Percentiles rank a stretch among this genome's conserved stretches.
Evolutionary conservation across 768 basidiomycete species (phyloP).

Genomic region (Fistulinella prunicolor): DNA sequence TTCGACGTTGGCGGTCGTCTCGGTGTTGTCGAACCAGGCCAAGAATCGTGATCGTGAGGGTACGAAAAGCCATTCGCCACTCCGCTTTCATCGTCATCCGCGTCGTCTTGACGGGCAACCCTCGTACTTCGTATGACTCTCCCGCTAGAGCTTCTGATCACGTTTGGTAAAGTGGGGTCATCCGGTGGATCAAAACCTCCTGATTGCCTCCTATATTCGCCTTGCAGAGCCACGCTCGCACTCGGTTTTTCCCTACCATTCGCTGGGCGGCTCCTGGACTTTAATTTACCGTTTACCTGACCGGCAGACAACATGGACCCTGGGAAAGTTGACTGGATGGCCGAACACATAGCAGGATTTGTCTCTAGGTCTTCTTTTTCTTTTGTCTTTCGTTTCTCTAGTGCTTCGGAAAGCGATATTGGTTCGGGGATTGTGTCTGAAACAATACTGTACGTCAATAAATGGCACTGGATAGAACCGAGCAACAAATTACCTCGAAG

Average conservation of each 20-base stretch:
- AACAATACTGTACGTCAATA: conserved; percentile 4
- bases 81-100: conserved; percentile 21
- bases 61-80: conserved; percentile 23
- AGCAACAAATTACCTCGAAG: conserved; percentile 50
- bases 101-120: conserved; percentile 27
- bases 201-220: conserved; percentile 21
- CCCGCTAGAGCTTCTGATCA: conserved; percentile 30
- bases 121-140: conserved; percentile 31
- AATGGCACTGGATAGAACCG: background rate
- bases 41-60: conserved; percentile 20
- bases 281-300: conserved; percentile 35
- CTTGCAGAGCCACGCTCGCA: conserved; percentile 27
- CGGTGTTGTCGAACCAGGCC: conserved; percentile 26
- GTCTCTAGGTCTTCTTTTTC: conserved; percentile 58
- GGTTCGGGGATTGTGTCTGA: conserved; percentile 68
- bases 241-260: conserved; percentile 32
- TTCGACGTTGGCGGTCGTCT: conserved; percentile 14
- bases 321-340: conserved; percentile 28
- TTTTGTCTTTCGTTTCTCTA: conserved; percentile 50
- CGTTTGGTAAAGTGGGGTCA: conserved; percentile 14
- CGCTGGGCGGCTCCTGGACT: conserved; percentile 39
- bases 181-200: conserved; percentile 19
- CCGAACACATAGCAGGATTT: conserved; percentile 49
- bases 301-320: conserved; percentile 17
- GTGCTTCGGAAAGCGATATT: conserved; percentile 56